Evolutionary conservation across 176 grass and related monocot genomes (phyloP).

Genomic region (Areca catechu): DNA sequence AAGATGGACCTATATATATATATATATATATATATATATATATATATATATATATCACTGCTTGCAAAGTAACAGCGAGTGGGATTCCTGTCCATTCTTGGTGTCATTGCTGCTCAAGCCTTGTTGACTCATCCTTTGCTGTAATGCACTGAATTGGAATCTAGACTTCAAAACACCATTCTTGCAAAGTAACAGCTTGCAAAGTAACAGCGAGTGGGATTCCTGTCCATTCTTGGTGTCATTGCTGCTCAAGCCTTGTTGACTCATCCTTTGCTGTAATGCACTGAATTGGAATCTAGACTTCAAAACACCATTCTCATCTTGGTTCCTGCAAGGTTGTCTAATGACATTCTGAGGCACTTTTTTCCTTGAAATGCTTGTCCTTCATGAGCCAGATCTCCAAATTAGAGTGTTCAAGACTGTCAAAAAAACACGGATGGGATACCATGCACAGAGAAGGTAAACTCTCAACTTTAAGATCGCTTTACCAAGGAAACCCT

Average conservation of each 20-base stretch:
- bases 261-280: constrained; percentile 10
- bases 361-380: constrained; percentile 68
- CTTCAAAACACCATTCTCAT: constrained; percentile 37
- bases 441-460: constrained; percentile 45
- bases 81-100: no score
- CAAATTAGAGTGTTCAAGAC: constrained; percentile 45
- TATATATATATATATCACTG: no score
- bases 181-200: no score
- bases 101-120: not conserved
- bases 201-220: no score
- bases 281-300: constrained; percentile 40
- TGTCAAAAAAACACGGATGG: constrained; percentile 35
- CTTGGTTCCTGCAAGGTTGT: constrained; percentile 55
- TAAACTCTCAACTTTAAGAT: constrained; percentile 7
- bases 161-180: constrained; percentile 35
- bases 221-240: not conserved
- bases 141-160: constrained; percentile 40
- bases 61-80: no score
- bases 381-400: constrained; percentile 67
- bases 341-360: constrained; percentile 54
- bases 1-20: no score
- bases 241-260: not conserved
- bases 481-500: constrained; percentile 2
- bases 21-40: no score
- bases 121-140: not conserved